Percentiles rank a stretch among this genome's conserved stretches.
These are phyloP conservation scores for Ajuga reptans DNA, from an alignment of 305 asterid genomes.

Conservation along the genomic window DNA sequence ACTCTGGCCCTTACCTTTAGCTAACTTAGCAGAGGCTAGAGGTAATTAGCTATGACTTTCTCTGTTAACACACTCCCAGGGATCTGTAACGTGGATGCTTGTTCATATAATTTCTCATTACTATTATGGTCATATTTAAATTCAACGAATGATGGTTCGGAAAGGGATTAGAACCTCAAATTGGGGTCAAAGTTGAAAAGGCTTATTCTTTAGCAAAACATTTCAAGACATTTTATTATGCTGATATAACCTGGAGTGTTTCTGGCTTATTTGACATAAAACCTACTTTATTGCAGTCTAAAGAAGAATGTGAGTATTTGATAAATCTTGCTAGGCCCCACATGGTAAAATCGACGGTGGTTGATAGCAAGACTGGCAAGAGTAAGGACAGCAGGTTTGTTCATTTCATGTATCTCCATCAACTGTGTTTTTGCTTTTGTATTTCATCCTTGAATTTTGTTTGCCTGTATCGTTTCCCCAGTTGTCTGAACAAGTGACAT, in stretches of 20 bases:
- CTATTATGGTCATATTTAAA: not conserved
- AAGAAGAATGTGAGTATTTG: constrained; percentile 69
- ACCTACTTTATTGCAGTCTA: constrained; percentile 39
- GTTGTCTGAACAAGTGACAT: constrained; percentile 11
- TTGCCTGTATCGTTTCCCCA: not conserved
- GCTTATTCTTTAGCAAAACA: not conserved
- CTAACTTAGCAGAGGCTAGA: too few relatives aligned
- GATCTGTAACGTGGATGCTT: not conserved
- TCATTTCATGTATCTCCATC: constrained; percentile 11
- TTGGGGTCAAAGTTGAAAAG: not conserved
- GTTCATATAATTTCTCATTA: not conserved
- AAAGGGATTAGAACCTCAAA: not conserved
- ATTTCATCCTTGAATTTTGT: not conserved
- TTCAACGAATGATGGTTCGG: not conserved
- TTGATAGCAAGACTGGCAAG: constrained; percentile 74
- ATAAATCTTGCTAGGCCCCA: constrained; percentile 66
- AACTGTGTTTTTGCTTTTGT: not conserved
- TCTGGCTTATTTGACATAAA: constrained; percentile 4
- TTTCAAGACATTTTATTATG: not conserved
- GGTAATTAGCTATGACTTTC: not conserved
- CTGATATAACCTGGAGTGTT: not conserved
- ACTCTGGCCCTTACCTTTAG: not conserved
- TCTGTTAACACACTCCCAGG: not conserved
- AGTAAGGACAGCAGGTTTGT: constrained; percentile 71
- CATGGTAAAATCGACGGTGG: constrained; percentile 69